phyloP scores from a whole-genome alignment of 345 rosid genomes.

The Rhodamnia rubescens region DNA sequence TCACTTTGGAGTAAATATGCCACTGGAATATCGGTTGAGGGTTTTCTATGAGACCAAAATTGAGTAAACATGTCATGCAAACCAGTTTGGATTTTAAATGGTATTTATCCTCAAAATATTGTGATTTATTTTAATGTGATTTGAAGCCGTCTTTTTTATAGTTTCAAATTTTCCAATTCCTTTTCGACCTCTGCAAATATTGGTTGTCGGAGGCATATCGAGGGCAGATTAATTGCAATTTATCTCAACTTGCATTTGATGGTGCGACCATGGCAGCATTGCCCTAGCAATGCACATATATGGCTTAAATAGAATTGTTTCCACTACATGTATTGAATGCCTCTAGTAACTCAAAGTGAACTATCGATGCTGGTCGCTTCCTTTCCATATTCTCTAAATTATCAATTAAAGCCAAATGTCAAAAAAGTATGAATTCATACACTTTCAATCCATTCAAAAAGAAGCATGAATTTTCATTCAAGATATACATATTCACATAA shows the following conservation, averaged over 20 bases:
- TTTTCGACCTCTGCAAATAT: neutral
- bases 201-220: fast-evolving
- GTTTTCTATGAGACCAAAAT: neutral
- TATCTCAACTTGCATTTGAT: neutral
- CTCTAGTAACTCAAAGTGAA: neutral
- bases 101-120: neutral
- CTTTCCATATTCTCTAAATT: neutral
- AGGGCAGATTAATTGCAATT: neutral
- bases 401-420: neutral
- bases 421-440: neutral
- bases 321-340: neutral
- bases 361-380: neutral
- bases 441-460: neutral
- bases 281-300: neutral
- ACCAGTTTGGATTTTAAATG: neutral
- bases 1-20: neutral
- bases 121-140: neutral
- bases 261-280: neutral
- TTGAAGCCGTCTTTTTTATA: fast-evolving
- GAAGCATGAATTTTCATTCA: neutral
- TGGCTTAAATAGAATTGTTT: neutral
- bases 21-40: neutral
- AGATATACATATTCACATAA: neutral
- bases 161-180: neutral
- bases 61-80: fast-evolving